Evolutionary conservation across 352 stramenopile genomes (phyloP).

Genomic region (Globisporangium splendens): DNA sequence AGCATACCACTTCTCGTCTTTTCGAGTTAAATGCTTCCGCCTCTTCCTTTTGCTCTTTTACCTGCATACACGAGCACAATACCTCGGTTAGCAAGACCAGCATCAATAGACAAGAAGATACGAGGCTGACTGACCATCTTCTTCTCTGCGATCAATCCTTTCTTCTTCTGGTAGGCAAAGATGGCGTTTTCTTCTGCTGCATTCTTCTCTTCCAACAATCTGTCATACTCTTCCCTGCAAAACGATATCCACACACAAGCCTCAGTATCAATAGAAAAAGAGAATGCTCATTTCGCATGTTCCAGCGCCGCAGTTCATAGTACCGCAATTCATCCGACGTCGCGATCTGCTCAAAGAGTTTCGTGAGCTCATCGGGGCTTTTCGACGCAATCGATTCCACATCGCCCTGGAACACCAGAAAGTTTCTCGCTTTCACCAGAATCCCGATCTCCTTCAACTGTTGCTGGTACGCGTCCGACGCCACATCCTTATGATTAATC

Average conservation of each 20-base stretch:
- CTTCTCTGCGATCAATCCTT: constrained; percentile 92
- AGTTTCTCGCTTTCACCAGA: constrained; percentile 98
- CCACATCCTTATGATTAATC: constrained; percentile 74
- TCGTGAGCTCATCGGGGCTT: constrained; percentile 93
- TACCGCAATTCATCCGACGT: constrained; percentile 84
- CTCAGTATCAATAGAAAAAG: neutral
- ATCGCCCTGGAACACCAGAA: constrained; percentile 99
- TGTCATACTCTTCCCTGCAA: constrained; percentile 72
- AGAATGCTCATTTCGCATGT: no score
- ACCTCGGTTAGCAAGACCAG: no score
- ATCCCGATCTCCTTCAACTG: constrained; percentile 95
- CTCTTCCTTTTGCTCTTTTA: constrained; percentile 95
- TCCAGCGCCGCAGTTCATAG: neutral
- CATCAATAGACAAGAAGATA: neutral
- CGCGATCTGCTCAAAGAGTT: constrained; percentile 97
- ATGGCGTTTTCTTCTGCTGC: constrained; percentile 91
- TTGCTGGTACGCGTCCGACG: constrained; percentile 92
- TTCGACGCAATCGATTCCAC: constrained; percentile 97
- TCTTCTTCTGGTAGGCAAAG: constrained; percentile 96
- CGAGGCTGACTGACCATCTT: constrained; percentile 39
- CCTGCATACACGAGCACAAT: constrained; percentile 20
- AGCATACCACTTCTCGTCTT: constrained; percentile 52
- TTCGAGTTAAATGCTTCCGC: constrained; percentile 83
- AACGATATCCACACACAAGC: neutral
- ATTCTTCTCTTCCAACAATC: constrained; percentile 88